phyloP scores from a whole-genome alignment of 176 grass and related monocot genomes.

The Oryza glaberrima region DNA sequence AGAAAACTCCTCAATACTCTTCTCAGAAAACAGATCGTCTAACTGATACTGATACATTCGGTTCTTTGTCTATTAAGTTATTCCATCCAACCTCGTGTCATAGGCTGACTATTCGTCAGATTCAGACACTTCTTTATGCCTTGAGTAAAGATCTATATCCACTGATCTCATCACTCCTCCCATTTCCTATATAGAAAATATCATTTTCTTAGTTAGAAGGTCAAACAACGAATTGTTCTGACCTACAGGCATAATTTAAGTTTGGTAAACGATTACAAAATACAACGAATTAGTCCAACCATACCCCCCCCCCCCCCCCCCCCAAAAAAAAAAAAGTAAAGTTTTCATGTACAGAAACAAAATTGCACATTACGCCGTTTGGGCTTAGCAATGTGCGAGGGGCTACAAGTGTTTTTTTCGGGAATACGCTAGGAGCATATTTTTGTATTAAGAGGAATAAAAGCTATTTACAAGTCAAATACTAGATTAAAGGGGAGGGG shows the following conservation, averaged over 20 bases:
- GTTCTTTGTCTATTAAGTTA: conserved; percentile 1
- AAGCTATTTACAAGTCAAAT: too few species aligned
- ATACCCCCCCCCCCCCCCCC: neutral
- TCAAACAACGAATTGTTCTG: neutral
- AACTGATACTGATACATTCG: neutral
- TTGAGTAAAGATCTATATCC: neutral
- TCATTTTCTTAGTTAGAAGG: neutral
- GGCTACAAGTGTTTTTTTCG: neutral
- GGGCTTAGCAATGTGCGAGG: neutral
- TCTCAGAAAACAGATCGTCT: neutral
- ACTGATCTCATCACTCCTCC: neutral
- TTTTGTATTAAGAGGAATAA: too few species aligned
- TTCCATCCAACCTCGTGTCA: neutral
- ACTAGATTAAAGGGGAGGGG: too few species aligned
- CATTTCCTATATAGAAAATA: neutral
- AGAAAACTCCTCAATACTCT: neutral
- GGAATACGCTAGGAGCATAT: too few species aligned
- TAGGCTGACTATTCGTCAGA: neutral
- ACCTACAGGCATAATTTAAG: neutral
- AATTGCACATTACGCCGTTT: neutral
- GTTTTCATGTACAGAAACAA: neutral
- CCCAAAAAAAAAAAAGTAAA: neutral
- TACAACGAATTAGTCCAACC: neutral
- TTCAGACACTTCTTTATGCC: neutral
- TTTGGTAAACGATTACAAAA: neutral